Conservation (phyloP, 257 asterid species). For the Solanum dulcamara region DNA sequence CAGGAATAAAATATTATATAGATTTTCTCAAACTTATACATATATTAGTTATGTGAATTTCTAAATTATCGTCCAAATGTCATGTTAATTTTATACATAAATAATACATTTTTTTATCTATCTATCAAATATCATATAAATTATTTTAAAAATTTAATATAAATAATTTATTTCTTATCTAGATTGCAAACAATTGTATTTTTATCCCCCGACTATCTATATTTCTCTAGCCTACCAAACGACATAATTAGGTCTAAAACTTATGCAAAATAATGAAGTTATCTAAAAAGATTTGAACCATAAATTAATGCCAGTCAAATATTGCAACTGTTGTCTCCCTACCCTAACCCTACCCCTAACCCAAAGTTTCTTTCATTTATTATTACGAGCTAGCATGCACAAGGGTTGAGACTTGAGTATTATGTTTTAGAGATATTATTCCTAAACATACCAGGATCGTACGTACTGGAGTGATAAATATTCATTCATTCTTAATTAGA, state of each 20-base stretch:
- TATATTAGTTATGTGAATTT: not conserved
- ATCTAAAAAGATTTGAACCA: not conserved
- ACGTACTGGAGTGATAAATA: too few species aligned
- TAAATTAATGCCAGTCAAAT: not conserved
- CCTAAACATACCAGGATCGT: too few species aligned
- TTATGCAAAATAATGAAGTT: not conserved
- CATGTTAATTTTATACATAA: not conserved
- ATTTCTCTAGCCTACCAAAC: not conserved
- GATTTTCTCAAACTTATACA: too few species aligned
- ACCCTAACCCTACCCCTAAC: not conserved
- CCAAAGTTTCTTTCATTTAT: not conserved
- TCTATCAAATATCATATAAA: not conserved
- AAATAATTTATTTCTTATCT: too few species aligned
- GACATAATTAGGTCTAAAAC: not conserved
- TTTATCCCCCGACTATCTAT: too few species aligned
- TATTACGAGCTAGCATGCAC: not conserved
- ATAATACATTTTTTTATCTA: too few species aligned
- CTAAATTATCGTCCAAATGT: too few species aligned
- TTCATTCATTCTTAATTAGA: too few species aligned
- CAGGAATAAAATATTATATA: too few species aligned
- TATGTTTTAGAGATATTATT: not conserved
- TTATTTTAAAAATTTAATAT: too few species aligned
- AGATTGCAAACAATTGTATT: too few species aligned
- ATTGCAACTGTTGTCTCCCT: not conserved
- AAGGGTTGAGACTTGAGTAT: not conserved